Evolutionary conservation across 495 filamentous ascomycete species (phyloP), one percentile per base, ranked within the genome.

Genomic region (Penicillium salamii): DNA sequence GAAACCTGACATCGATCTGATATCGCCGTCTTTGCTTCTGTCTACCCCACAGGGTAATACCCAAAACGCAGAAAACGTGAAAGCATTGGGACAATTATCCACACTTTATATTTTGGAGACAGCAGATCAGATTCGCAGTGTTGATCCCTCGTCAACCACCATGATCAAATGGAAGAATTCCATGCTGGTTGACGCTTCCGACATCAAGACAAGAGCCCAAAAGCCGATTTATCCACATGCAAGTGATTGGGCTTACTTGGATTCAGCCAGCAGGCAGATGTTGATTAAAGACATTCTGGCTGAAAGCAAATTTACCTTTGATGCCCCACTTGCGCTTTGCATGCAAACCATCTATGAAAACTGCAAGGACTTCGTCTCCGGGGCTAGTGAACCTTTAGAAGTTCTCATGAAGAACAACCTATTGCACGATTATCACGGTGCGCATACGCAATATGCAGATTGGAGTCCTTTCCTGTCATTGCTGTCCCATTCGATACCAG

Each of bases 401-500:
- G 12, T 71, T 0, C 41, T 65, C 2, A 37, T 63, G 20, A 29
- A 58, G n/a, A 59, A 66, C 21, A 53, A 62, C 19, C 20, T 47
- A 5, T 35, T 71, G 11, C 52, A 47, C 2, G 14, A 43, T 1
- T 42, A 71, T 32, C 71, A 75, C 37, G 53, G 42, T 34, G 21
- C 34, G 14, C 43, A 52, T 11, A 19, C 42, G 15, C 23, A 49
- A n/a, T 17, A 26, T 55, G 29, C 44, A 3, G n/a, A 44, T 14
- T 57, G 48, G 26, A 36, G 46, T 23, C 45, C 57, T 0, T 61
- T 65, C 14, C 17, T 65, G n/a, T 41, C 29, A 5, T 28, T 46
- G 0, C 53, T 77, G 1, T 61, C 57, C 0, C 65, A 76, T 43
- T 58, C 21, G 35, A 75, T 70, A 11, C 75, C 76, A 0, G 42